Evolutionary conservation across 768 basidiomycete genomes (phyloP).

Genomic region (Lactarius evosmus): DNA sequence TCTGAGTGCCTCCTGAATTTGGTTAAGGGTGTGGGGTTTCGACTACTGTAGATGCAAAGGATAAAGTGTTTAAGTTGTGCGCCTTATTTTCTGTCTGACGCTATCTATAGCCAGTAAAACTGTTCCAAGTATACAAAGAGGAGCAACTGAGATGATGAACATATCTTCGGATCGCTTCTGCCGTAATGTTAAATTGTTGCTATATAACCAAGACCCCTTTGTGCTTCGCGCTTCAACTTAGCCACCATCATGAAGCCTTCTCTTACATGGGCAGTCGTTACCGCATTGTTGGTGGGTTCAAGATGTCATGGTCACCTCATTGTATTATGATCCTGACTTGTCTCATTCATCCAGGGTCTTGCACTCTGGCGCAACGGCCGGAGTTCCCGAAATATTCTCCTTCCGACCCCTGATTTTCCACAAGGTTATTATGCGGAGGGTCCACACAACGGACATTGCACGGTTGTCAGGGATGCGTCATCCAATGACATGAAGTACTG

Average conservation of each 20-base stretch:
- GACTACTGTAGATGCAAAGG: too few species aligned
- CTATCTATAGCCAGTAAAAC: too few species aligned
- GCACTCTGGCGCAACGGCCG: constrained; percentile 24
- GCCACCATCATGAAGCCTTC: constrained; percentile 19
- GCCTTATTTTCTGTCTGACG: too few species aligned
- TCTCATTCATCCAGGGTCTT: constrained; percentile 5
- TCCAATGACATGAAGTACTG: constrained; percentile 44
- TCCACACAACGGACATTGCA: constrained; percentile 47
- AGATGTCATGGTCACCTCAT: not conserved
- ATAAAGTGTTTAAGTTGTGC: not conserved
- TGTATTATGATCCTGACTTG: not conserved
- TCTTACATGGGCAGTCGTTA: constrained; percentile 12
- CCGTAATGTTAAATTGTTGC: not conserved
- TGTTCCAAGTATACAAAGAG: too few species aligned
- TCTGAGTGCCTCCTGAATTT: too few species aligned
- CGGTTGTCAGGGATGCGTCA: constrained; percentile 36
- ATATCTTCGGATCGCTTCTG: not conserved
- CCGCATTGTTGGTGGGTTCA: constrained; percentile 14
- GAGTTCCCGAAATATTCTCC: constrained; percentile 20
- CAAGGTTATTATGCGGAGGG: constrained; percentile 40
- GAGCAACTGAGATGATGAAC: too few species aligned
- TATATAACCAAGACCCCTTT: not conserved
- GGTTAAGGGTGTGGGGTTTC: too few species aligned
- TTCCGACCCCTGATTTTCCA: constrained; percentile 25
- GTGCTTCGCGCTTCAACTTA: not conserved